Conservation (phyloP, 257 asterid species). For the Solanum neorickii region DNA sequence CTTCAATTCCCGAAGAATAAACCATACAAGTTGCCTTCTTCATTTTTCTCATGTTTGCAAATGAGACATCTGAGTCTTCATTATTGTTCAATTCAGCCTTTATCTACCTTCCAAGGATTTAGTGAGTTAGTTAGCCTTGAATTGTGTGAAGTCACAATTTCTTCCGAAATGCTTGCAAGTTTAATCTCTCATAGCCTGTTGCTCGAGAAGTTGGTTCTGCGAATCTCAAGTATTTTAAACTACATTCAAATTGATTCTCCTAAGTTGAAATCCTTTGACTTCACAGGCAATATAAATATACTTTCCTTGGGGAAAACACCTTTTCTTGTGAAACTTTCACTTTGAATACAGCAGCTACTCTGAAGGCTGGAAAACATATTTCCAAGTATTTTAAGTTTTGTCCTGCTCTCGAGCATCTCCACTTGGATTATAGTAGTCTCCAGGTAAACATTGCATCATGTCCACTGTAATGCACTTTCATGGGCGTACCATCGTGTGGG, state of each 20-base stretch:
- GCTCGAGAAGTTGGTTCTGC: not conserved
- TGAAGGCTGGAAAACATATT: not conserved
- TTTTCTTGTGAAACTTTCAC: not conserved
- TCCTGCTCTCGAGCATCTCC: conserved; percentile 1
- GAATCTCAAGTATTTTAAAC: not conserved
- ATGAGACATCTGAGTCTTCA: not conserved
- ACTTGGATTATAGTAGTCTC: not conserved
- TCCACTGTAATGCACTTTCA: too few relatives aligned
- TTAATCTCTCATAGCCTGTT: not conserved
- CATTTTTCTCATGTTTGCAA: not conserved
- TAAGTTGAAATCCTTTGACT: not conserved
- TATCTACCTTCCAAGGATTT: not conserved
- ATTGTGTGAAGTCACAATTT: not conserved
- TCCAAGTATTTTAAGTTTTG: not conserved
- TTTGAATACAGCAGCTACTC: not conserved
- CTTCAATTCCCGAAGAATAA: not conserved
- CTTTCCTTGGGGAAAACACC: not conserved
- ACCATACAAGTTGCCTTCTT: not conserved
- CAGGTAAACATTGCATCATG: not conserved
- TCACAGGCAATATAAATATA: not conserved
- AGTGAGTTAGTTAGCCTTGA: not conserved
- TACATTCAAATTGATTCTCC: not conserved
- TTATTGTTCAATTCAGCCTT: not conserved
- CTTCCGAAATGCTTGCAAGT: accelerated
- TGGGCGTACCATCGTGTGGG: not conserved